Conservation (phyloP, 331 rosid genomes). For the Rhamnella rubrinervis region DNA sequence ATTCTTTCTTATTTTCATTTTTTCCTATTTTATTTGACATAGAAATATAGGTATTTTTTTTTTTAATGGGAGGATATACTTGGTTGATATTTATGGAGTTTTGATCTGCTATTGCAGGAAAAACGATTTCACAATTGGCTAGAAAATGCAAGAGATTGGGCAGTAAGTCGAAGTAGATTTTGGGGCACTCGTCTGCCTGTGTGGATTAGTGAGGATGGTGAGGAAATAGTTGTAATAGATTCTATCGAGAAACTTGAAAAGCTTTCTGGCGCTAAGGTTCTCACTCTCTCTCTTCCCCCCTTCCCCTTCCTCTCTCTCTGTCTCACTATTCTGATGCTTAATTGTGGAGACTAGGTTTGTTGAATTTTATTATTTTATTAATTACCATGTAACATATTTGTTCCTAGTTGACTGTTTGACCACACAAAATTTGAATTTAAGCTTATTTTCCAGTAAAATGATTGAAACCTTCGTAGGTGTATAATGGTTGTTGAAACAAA, state of each 20-base stretch:
- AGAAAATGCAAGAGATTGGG: conserved; percentile 99
- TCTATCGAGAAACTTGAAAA: conserved; percentile 86
- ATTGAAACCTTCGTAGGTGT: no score
- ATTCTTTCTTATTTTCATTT: no score
- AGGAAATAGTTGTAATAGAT: conserved; percentile 72
- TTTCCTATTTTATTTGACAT: no score
- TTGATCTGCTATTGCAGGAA: conserved; percentile 50
- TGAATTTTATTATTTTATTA: not conserved
- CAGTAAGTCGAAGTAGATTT: conserved; percentile 97
- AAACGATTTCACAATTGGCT: conserved; percentile 98
- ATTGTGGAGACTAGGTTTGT: not conserved
- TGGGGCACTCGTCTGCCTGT: conserved; percentile 99
- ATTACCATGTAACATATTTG: not conserved
- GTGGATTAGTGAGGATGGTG: conserved; percentile 92
- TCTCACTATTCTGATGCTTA: not conserved
- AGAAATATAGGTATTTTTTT: no score
- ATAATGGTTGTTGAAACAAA: no score
- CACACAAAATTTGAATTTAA: no score
- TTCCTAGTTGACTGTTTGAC: not conserved
- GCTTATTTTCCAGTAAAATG: no score
- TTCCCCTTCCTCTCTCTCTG: not conserved
- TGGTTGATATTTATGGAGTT: not conserved
- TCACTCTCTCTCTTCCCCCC: conserved; percentile 9
- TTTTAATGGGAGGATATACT: not conserved
- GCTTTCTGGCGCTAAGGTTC: conserved; percentile 85